Conservation (phyloP, 2,329 filamentous ascomycete species). For the Xylaria digitata region DNA sequence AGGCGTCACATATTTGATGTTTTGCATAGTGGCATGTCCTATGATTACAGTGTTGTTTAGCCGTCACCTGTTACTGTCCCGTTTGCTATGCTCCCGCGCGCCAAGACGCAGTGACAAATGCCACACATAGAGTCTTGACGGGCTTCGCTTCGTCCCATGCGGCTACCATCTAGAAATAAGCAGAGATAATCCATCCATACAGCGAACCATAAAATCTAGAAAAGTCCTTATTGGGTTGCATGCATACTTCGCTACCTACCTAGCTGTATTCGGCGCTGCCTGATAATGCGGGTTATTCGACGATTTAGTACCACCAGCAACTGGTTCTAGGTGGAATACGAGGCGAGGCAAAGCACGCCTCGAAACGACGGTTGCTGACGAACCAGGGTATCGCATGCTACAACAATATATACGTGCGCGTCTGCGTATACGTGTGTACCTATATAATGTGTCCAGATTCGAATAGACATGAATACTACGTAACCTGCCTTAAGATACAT, state of each 20-base stretch:
- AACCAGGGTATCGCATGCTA: conserved; percentile 16
- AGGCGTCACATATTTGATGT: too few species aligned
- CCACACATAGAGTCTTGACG: not conserved
- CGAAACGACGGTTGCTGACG: conserved; percentile 9
- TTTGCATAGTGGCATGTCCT: too few species aligned
- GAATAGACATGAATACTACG: not conserved
- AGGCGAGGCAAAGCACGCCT: conserved; percentile 4
- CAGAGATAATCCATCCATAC: conserved; percentile 1
- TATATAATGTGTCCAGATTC: conserved; percentile 11
- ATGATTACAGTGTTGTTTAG: not conserved
- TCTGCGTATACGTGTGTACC: conserved; percentile 7
- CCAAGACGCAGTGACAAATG: not conserved
- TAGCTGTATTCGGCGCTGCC: conserved; percentile 2
- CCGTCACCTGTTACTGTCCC: not conserved
- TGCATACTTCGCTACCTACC: conserved; percentile 4
- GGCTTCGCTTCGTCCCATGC: not conserved
- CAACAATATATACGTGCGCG: not conserved
- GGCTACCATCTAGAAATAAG: conserved; percentile 5
- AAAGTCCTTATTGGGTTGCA: conserved; percentile 17
- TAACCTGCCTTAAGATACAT: not conserved
- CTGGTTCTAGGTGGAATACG: conserved; percentile 15
- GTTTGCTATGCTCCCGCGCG: not conserved
- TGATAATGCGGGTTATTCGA: not conserved
- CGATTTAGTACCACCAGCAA: not conserved
- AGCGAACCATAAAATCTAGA: not conserved